phyloP scores from a whole-genome alignment of 2,329 filamentous ascomycete species.

The Fusarium xylarioides region DNA sequence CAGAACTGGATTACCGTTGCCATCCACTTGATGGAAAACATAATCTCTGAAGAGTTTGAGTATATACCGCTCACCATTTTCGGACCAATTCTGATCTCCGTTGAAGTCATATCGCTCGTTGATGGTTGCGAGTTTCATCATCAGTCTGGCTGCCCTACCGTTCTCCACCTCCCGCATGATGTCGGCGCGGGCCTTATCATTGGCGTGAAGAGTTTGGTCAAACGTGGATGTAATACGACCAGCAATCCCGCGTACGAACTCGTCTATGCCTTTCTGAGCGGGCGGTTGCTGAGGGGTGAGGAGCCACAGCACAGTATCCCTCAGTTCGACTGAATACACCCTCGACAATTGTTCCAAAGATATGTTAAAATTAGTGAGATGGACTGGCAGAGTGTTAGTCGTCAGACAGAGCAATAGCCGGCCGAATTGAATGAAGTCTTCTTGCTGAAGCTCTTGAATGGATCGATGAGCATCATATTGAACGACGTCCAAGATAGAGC shows the following conservation, averaged over 20 bases:
- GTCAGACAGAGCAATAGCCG: constrained; percentile 84
- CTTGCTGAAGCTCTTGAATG: constrained; percentile 81
- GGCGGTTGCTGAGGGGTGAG: constrained; percentile 69
- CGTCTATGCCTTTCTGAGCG: constrained; percentile 76
- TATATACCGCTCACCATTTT: constrained; percentile 91
- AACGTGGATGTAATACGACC: constrained; percentile 78
- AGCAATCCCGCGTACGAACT: constrained; percentile 81
- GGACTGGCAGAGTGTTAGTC: constrained; percentile 67
- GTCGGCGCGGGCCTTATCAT: constrained; percentile 77
- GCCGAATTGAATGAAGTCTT: constrained; percentile 87
- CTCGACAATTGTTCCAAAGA: constrained; percentile 80
- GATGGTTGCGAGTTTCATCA: constrained; percentile 84
- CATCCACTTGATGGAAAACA: constrained; percentile 95
- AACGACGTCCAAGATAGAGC: constrained; percentile 88
- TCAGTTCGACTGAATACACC: constrained; percentile 80
- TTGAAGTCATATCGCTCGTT: constrained; percentile 91
- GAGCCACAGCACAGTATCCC: constrained; percentile 84
- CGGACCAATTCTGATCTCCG: constrained; percentile 82
- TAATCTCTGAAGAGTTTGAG: constrained; percentile 97
- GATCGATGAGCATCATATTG: constrained; percentile 78
- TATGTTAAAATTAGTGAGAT: constrained; percentile 70
- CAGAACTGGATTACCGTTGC: constrained; percentile 81
- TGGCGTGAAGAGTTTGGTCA: constrained; percentile 80
- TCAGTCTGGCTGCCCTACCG: constrained; percentile 80
- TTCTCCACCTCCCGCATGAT: constrained; percentile 89